phyloP scores from a whole-genome alignment of 495 filamentous ascomycete species.

The Podospora fimiseda region DNA sequence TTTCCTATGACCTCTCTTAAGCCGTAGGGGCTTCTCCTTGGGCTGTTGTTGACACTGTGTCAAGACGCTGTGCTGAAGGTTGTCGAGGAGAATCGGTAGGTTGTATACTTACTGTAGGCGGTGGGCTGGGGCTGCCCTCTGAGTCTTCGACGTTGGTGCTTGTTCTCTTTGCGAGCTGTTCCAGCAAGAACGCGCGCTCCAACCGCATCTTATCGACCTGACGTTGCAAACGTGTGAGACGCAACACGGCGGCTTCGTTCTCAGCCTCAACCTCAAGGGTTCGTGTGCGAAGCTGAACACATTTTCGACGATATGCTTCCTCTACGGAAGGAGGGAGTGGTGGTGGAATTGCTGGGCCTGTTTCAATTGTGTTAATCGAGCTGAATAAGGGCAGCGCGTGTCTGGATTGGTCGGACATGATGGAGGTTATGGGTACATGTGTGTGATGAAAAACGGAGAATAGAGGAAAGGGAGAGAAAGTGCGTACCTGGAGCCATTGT shows the following conservation, averaged over 20 bases:
- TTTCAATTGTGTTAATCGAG: not conserved
- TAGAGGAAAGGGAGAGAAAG: not conserved
- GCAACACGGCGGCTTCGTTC: slow-evolving; percentile 72
- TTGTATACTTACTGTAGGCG: slow-evolving; percentile 54
- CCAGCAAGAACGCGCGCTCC: slow-evolving; percentile 81
- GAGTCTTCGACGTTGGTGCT: slow-evolving; percentile 72
- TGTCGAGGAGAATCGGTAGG: slow-evolving; percentile 7
- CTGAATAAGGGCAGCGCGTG: slow-evolving; percentile 7
- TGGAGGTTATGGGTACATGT: not conserved
- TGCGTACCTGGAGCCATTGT: not conserved
- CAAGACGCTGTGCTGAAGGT: slow-evolving; percentile 7
- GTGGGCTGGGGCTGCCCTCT: slow-evolving; percentile 65
- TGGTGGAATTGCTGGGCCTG: slow-evolving; percentile 47
- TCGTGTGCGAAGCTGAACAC: slow-evolving; percentile 86
- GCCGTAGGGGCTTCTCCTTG: slow-evolving; percentile 82
- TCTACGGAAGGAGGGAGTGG: slow-evolving; percentile 89
- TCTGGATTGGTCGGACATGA: not conserved
- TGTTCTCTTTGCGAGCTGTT: slow-evolving; percentile 78
- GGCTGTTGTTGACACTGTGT: slow-evolving; percentile 48
- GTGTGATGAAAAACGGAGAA: not conserved
- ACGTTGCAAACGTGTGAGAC: slow-evolving; percentile 71
- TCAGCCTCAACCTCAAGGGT: slow-evolving; percentile 83
- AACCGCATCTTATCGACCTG: slow-evolving; percentile 87
- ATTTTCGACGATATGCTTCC: slow-evolving; percentile 93
- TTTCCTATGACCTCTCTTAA: slow-evolving; percentile 69